Evolutionary conservation across 306 rosid species (phyloP), one percentile per base, ranked within the genome.

Genomic region (Elaeagnus macrophylla): DNA sequence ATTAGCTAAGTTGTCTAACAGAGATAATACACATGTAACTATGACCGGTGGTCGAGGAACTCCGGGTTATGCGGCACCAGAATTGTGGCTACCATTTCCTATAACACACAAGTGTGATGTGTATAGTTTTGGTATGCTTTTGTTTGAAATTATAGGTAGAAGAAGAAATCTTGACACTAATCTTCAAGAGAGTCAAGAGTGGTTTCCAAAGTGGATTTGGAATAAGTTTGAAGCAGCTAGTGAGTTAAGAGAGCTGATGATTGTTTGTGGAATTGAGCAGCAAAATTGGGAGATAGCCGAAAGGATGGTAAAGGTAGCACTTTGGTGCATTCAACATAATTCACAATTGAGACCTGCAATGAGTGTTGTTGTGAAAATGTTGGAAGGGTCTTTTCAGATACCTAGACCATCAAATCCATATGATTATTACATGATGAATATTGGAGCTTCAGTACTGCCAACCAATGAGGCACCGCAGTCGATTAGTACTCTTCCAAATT

Each of bases 101-200:
- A 6, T 81, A 6, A 74, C 81, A 10, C 72, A 62, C 15, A 80
- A 74, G 60, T 81, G 86, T 10, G 86, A 77, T 62, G 83, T 81
- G 13, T 81, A 70, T 35, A 74, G 83, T 51, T 81, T 77, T 14
- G 83, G 81, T 2, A 81, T 81, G 79, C 46, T 77, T 10, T 42
- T 81, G 16, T 81, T 81, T 13, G 81, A 74, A 37, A 75, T 81
- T 8, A 19, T 68, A 0, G 81, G 87, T 15, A 64, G 66, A 46
- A 71, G 80, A 71, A 74, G 70, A 49, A 81, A 81, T 64, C 39
- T 25, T 20, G 81, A 61, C 12, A 9, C 0, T 7, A 65, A 56
- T 5, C 49, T 62, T 44, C 36, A 35, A 9, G 76, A 64, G 40
- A 68, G 67, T 38, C 74, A 67, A 14, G 76, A 74, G 36, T 81